These are phyloP conservation scores for Sporothrix mexicana DNA, from an alignment of 2,329 filamentous ascomycete genomes.

Conservation along the genomic window DNA sequence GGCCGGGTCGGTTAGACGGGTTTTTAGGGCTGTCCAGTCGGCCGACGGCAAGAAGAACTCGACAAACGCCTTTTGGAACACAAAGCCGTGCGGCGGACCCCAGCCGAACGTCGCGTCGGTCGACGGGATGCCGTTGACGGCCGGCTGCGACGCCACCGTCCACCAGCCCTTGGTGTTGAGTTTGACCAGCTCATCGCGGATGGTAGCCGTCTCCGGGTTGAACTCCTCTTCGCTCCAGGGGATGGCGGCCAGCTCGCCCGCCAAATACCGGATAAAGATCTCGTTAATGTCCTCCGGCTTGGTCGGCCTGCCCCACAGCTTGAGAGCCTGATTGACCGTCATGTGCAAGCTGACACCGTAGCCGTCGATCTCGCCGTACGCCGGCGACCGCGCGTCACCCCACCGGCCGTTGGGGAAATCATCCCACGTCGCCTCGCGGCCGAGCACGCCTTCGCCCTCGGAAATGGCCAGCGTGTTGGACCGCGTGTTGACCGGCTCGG, in stretches of 20 bases:
- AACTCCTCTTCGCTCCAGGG: constrained; percentile 94
- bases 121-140: constrained; percentile 83
- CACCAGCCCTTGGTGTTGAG: constrained; percentile 89
- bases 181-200: constrained; percentile 73
- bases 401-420: constrained; percentile 98
- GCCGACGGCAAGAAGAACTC: constrained; percentile 85
- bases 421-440: constrained; percentile 96
- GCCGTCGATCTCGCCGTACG: constrained; percentile 92
- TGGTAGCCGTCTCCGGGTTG: constrained; percentile 80
- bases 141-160: constrained; percentile 94
- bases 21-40: constrained; percentile 73
- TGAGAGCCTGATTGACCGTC: constrained; percentile 79
- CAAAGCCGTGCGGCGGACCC: constrained; percentile 90
- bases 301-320: constrained; percentile 82
- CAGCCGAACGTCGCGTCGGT: constrained; percentile 84
- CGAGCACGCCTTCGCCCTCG: constrained; percentile 86
- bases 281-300: constrained; percentile 73
- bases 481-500: constrained; percentile 74
- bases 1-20: constrained; percentile 63
- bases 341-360: constrained; percentile 96
- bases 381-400: constrained; percentile 95
- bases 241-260: constrained; percentile 78
- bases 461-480: constrained; percentile 91
- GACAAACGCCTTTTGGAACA: constrained; percentile 98
- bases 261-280: constrained; percentile 81